Evolutionary conservation across 2,329 filamentous ascomycete genomes (phyloP).

Genomic region (Fusarium multiceps): DNA sequence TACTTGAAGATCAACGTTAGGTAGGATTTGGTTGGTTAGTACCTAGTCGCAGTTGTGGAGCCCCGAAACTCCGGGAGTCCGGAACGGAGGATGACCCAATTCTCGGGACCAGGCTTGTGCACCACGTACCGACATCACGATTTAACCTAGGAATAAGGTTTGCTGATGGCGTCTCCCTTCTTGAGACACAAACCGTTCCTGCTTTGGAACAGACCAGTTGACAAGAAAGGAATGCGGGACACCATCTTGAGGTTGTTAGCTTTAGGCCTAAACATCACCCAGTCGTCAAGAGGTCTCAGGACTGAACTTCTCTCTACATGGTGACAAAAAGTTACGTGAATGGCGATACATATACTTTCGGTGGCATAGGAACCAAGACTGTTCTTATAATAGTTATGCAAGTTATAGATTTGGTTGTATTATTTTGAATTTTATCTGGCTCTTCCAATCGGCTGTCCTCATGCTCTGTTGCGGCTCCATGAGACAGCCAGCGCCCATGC

Average conservation of each 20-base stretch:
- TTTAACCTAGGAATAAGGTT: constrained; percentile 17
- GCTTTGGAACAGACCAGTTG: background rate
- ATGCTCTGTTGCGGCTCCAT: background rate
- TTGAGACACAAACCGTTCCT: constrained; percentile 12
- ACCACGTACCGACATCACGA: background rate
- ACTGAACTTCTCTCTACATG: background rate
- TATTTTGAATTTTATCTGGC: background rate
- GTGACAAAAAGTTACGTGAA: background rate
- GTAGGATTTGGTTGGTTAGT: background rate
- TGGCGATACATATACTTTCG: background rate
- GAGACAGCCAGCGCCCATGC: background rate
- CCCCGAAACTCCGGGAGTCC: constrained; percentile 18
- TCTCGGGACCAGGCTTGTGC: constrained; percentile 12
- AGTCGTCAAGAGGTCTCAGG: background rate
- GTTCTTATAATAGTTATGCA: background rate
- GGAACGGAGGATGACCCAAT: constrained; percentile 27
- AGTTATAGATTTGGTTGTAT: background rate
- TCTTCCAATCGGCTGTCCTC: background rate
- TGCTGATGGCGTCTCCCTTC: background rate
- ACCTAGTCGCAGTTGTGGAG: constrained; percentile 1
- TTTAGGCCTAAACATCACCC: constrained; percentile 18
- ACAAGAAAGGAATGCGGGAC: constrained; percentile 34
- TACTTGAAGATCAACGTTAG: background rate
- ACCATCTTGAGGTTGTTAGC: constrained; percentile 17
- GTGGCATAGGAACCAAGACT: background rate